A percentile compares a stretch with the other conserved stretches of the same genome.
Conservation (phyloP, 805 yeast genomes). For the Yarrowia bubula region DNA sequence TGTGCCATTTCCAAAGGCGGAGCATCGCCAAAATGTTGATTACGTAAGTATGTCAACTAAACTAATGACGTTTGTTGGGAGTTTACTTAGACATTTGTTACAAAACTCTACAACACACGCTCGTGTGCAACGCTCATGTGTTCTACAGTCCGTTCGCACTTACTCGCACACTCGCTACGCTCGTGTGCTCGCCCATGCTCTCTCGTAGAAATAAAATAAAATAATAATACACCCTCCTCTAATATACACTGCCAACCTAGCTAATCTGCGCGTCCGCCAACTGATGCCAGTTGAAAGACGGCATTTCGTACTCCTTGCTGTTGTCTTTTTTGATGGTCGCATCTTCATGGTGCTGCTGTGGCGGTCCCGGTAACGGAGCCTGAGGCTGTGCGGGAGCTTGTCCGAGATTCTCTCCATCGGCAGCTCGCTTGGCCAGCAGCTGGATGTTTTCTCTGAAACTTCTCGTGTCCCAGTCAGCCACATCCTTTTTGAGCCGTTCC, state of each 20-base stretch:
- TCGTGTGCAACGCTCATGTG: no score
- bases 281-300: constrained; percentile 24
- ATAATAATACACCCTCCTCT: constrained; percentile 12
- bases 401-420: constrained; percentile 14
- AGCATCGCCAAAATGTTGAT: no score
- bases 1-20: no score
- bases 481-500: constrained; percentile 54
- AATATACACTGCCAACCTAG: neutral
- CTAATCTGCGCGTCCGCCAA: constrained; percentile 22
- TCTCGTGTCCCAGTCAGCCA: constrained; percentile 47
- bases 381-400: neutral
- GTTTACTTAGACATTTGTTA: no score
- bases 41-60: no score
- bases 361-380: neutral
- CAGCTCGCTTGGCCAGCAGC: constrained; percentile 13
- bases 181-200: no score
- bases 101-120: no score
- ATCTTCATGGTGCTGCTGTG: constrained; percentile 2
- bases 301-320: constrained; percentile 26
- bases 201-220: neutral
- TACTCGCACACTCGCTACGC: no score
- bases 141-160: no score
- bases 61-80: no score
- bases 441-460: constrained; percentile 28
- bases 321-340: constrained; percentile 8